Evolutionary conservation across 2,329 filamentous ascomycete species (phyloP).

Genomic region (Colletotrichum godetiae): DNA sequence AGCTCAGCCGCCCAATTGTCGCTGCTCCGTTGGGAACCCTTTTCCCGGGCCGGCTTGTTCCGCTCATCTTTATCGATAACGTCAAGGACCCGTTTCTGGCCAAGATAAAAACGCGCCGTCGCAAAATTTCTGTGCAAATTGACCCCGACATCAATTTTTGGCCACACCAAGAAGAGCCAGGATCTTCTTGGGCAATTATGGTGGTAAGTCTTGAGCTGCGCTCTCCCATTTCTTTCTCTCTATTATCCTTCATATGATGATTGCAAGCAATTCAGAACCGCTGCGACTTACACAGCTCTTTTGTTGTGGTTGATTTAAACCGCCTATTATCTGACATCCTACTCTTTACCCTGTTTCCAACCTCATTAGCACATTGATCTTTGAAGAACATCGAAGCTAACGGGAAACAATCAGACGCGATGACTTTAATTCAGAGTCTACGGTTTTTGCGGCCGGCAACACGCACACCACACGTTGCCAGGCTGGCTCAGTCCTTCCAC

Average conservation of each 20-base stretch:
- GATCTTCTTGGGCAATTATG: slow-evolving; percentile 33
- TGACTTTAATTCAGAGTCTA: slow-evolving; percentile 51
- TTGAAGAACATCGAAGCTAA: slow-evolving; percentile 26
- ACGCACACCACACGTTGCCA: slow-evolving; percentile 30
- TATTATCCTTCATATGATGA: slow-evolving; percentile 44
- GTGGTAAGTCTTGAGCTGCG: slow-evolving; percentile 21
- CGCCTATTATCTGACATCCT: slow-evolving; percentile 52
- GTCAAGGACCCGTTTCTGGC: background rate
- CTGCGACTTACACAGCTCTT: slow-evolving; percentile 59
- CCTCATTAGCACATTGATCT: slow-evolving; percentile 37
- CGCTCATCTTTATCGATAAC: slow-evolving; percentile 31
- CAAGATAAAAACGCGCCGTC: slow-evolving; percentile 13
- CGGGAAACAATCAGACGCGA: slow-evolving; percentile 38
- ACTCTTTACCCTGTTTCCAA: slow-evolving; percentile 26
- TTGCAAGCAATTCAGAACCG: slow-evolving; percentile 56
- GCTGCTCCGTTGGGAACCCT: no score
- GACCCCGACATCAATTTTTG: background rate
- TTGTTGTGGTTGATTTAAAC: slow-evolving; percentile 56
- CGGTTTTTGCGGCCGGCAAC: slow-evolving; percentile 42
- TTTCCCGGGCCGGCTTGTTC: slow-evolving; percentile 20
- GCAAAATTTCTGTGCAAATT: background rate
- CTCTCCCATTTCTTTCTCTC: background rate
- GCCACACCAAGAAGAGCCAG: slow-evolving; percentile 28
- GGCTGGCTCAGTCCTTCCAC: slow-evolving; percentile 25
- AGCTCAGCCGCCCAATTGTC: slow-evolving; percentile 8